Evolutionary conservation across 306 rosid genomes (phyloP).

Genomic region (Elaeagnus macrophylla): DNA sequence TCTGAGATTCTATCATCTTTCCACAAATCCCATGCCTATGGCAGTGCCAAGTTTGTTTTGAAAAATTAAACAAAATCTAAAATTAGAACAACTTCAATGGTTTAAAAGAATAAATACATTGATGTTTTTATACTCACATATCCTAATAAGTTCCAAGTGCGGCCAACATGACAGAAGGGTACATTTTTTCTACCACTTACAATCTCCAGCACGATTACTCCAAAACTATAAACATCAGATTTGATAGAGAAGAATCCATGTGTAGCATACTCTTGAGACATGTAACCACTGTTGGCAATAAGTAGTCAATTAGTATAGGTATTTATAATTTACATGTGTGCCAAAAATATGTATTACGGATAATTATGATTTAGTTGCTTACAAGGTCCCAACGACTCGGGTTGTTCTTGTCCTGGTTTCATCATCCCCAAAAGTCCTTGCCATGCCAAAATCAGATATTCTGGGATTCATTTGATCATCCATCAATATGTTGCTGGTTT

Average conservation of each 20-base stretch:
- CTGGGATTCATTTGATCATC: slow-evolving; percentile 20
- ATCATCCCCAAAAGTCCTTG: slow-evolving; percentile 8
- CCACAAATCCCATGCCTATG: slow-evolving; percentile 16
- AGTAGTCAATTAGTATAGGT: not conserved
- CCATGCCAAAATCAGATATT: slow-evolving; percentile 18
- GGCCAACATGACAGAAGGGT: slow-evolving; percentile 5
- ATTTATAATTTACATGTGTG: not conserved
- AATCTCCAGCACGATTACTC: slow-evolving; percentile 17
- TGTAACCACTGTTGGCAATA: slow-evolving; percentile 6
- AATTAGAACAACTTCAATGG: not conserved
- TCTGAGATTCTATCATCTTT: slow-evolving; percentile 1
- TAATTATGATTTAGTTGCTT: too few relatives aligned
- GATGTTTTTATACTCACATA: slow-evolving; percentile 5
- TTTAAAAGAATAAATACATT: not conserved
- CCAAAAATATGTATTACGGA: not conserved
- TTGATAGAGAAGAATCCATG: slow-evolving; percentile 8
- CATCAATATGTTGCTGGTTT: slow-evolving; percentile 15
- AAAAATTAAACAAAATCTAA: not conserved
- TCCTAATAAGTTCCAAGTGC: slow-evolving; percentile 16
- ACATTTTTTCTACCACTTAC: slow-evolving; percentile 8
- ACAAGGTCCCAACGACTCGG: slow-evolving; percentile 16
- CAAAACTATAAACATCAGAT: slow-evolving; percentile 15
- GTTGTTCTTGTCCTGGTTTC: slow-evolving; percentile 13
- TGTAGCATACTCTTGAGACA: slow-evolving; percentile 15
- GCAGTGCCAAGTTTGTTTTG: not conserved